Evolutionary conservation across 176 grass and related monocot genomes (phyloP), one percentile per base, ranked within the genome.

Genomic region (Carex parvula): DNA sequence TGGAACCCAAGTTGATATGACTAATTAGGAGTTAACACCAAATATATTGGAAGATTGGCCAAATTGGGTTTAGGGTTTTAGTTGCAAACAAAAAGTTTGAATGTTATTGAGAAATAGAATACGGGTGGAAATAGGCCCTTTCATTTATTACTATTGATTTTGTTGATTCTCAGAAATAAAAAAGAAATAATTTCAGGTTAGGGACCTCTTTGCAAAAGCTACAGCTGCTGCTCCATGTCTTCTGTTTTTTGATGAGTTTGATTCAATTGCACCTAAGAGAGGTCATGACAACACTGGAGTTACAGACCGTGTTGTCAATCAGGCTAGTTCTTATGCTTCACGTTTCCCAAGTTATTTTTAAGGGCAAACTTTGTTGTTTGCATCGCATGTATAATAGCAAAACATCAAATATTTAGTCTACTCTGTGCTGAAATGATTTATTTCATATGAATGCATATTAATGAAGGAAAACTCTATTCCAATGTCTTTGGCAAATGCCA

Each of bases 241-340:
- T 82, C 84, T 94, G 24, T 98, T 98, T 66, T 98, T 98, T 76
- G 95, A 98, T 89, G 95, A 98, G 85, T 98, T 94, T 89, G 95
- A 98, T 35, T 93, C 92, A 16, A 91, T 95, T 89, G 95, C 91
- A 24, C 95, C 92, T 37, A 94, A 94, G 81, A 87, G 92, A 81
- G 95, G 92, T 79, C 94, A 89, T 32, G 92, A 98, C 78, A 93
- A 94, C 88, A 89, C 92, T 55, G 91, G 89, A 85, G 95, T 98
- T 84, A 91, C 95, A 79, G 92, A 95, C 88, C 95, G 92, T 84
- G 95, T 98, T 87, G 95, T 98, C 69, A 98, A 98, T 93, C 95
- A 98, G 93, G 92, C 92, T 72, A 87, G 35, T 83, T 81, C 44
- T 60, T 79, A 44, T 60, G 12, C 37, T 10, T 90, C 68, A 79